Percentiles rank a stretch among this genome's conserved stretches.
Conservation (phyloP, 768 basidiomycete species). For the Cytidiella melzeri region DNA sequence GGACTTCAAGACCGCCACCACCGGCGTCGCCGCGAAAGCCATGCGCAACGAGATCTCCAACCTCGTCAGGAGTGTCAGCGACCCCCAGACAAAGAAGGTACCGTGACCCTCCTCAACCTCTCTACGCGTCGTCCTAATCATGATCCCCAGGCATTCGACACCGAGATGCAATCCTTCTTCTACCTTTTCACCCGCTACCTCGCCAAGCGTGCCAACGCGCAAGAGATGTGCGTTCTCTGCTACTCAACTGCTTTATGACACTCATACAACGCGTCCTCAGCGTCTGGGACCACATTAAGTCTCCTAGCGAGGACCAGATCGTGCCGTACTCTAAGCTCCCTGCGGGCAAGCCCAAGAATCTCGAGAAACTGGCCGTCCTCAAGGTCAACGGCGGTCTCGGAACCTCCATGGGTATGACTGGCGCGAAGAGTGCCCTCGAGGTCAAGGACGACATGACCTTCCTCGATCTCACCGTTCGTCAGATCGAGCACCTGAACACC, state of each 20-base stretch:
- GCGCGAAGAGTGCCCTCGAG: constrained; percentile 68
- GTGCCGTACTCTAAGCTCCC: constrained; percentile 49
- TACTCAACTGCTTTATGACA: not conserved
- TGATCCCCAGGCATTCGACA: constrained; percentile 71
- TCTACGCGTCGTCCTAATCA: constrained; percentile 11
- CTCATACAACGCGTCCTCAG: constrained; percentile 17
- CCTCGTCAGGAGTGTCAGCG: constrained; percentile 82
- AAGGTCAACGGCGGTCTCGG: constrained; percentile 77
- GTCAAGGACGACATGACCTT: constrained; percentile 70
- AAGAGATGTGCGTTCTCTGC: constrained; percentile 60
- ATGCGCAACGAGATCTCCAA: constrained; percentile 98
- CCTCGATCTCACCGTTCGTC: constrained; percentile 57
- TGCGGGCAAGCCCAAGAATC: constrained; percentile 40
- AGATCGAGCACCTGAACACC: constrained; percentile 67
- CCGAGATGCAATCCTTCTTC: constrained; percentile 96
- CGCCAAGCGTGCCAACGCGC: constrained; percentile 77
- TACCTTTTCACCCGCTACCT: constrained; percentile 94
- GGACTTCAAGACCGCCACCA: constrained; percentile 96
- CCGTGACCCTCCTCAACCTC: constrained; percentile 7
- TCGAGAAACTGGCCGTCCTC: constrained; percentile 69
- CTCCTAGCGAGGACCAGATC: constrained; percentile 60
- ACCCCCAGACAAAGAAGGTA: constrained; percentile 80
- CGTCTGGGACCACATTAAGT: constrained; percentile 42
- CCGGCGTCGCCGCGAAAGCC: constrained; percentile 67
- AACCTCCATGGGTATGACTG: constrained; percentile 59